phyloP scores from a whole-genome alignment of 345 rosid genomes.

The Ceriops decandra region DNA sequence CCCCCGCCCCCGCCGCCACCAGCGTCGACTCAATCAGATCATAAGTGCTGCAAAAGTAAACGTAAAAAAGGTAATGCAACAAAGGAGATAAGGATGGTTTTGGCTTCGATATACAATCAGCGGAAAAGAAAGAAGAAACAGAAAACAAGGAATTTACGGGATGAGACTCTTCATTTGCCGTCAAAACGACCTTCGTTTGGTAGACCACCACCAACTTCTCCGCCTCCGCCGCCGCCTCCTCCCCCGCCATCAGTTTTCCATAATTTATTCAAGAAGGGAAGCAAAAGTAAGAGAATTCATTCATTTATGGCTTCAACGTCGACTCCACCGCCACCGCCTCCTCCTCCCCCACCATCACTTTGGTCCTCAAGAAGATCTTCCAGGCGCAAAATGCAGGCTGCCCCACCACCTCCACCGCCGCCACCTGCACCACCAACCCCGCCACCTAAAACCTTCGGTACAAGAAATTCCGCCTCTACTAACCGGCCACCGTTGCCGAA shows the following conservation, averaged over 20 bases:
- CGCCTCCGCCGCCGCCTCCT: conserved; percentile 70
- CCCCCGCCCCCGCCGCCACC: conserved; percentile 35
- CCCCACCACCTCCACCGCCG: conserved; percentile 20
- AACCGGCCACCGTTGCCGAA: conserved; percentile 68
- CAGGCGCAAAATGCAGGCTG: conserved; percentile 11
- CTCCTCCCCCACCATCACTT: conserved; percentile 14
- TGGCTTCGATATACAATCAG: conserved; percentile 54
- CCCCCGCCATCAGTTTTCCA: conserved; percentile 61
- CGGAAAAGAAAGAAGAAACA: conserved; percentile 62
- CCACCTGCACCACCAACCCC: conserved; percentile 39
- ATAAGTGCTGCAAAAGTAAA: conserved; percentile 33
- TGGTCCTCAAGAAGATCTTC: conserved; percentile 16
- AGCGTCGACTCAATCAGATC: conserved; percentile 32
- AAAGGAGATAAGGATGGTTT: conserved; percentile 65
- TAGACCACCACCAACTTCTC: conserved; percentile 51
- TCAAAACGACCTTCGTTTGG: conserved; percentile 20
- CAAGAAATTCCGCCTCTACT: conserved; percentile 10
- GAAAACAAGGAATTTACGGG: conserved; percentile 29
- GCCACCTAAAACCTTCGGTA: conserved; percentile 21
- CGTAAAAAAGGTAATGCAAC: conserved; percentile 67
- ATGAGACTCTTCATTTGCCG: conserved; percentile 16
- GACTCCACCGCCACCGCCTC: conserved; percentile 48
- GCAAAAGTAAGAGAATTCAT: conserved; percentile 55
- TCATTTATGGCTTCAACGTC: conserved; percentile 49
- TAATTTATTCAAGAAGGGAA: conserved; percentile 53